Evolutionary conservation across 2,329 filamentous ascomycete genomes (phyloP), one percentile per base, ranked within the genome.

Genomic region (Fusarium devonianum): DNA sequence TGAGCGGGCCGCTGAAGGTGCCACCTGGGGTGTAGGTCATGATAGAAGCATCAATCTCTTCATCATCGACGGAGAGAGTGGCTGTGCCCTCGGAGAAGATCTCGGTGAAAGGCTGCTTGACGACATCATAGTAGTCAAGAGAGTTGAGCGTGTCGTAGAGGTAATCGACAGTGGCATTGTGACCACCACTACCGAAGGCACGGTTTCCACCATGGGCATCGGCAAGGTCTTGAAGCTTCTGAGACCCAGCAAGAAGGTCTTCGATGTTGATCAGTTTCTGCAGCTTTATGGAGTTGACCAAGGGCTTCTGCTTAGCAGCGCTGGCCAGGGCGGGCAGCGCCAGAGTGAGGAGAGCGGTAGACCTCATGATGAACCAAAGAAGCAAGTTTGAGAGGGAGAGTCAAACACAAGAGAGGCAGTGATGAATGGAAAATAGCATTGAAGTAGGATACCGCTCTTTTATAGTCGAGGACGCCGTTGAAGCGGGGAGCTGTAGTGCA

Each of bases 1-100:
- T 71, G 10, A 85, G 61, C 2, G 75, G 67, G 7, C 67, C 71
- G 26, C 60, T 67, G n/a, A 71, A 68, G 11, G 69, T 63, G 18
- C 75, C 80, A 28, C 74, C 72, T 3, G 83, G 79, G 11, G 78
- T 79, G 64, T 83, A 84, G n/a, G 72, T 75, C 68, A 77, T 68
- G 57, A 69, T 66, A 19, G 54, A 22, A 8, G 62, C 60, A 2
- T 56, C 55, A 29, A 73, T 49, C 2, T 53, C 50, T 10, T 53
- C 56, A 25, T 69, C 72, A 35, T 60, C 62, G 36, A 72, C 56
- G 13, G 56, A 50, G 45, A 77, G 57, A 1, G 58, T 58, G 22
- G 62, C 68, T 3, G 58, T 60, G 47, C 67, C 68, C n/a, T 64
- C 65, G 3, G 69, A 67, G 62, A 66, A 74, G 37, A 70, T 56